phyloP scores from a whole-genome alignment of 176 grass and related monocot genomes.

The bread wheat (Triticum aestivum) region IWGSC_CS_RefSeq_v2.1 NC_057797.1:687832166-687832665 shows the following conservation, averaged over 20 bases:
- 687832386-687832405: background rate
- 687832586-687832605: constrained; percentile 49
- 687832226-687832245: background rate
- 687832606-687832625: constrained; percentile 42
- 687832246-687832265: background rate
- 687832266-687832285: constrained; percentile 19
- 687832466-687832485: constrained; percentile 23
- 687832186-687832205: constrained; percentile 1
- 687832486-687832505: background rate
- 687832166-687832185: constrained; percentile 33
- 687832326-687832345: constrained; percentile 64
- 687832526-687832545: background rate
- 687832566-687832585: constrained; percentile 14
- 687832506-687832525: background rate
- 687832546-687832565: constrained; percentile 11
- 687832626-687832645: constrained; percentile 42
- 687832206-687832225: constrained; percentile 41
- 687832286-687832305: constrained; percentile 1
- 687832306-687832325: constrained; percentile 34
- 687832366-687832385: constrained; percentile 26
- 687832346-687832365: constrained; percentile 31
- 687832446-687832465: constrained; percentile 63
- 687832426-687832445: constrained; percentile 62
- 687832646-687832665: constrained; percentile 53
- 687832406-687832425: background rate